Evolutionary conservation across 2,329 filamentous ascomycete species (phyloP).

Genomic region (Alternaria sp.): DNA sequence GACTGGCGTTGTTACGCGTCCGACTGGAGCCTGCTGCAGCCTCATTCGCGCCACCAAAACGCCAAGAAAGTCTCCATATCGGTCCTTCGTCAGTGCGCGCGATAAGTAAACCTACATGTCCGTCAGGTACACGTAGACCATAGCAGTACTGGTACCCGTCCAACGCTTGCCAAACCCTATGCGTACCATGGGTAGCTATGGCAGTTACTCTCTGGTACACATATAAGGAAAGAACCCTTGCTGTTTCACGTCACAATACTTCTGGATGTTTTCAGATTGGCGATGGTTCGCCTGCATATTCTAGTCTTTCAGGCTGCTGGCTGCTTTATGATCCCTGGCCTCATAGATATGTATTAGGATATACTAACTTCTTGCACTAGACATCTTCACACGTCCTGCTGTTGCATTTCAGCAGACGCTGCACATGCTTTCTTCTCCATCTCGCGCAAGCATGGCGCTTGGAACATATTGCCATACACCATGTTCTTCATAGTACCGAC

Average conservation of each 20-base stretch:
- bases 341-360: too few species aligned
- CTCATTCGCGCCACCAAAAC: slow-evolving; percentile 23
- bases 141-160: not conserved
- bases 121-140: not conserved
- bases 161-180: not conserved
- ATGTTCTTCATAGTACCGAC: slow-evolving; percentile 56
- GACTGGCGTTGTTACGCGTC: slow-evolving; percentile 27
- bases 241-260: not conserved
- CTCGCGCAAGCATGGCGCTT: slow-evolving; percentile 59
- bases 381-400: not conserved
- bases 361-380: not conserved
- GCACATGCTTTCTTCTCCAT: slow-evolving; percentile 28
- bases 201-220: not conserved
- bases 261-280: not conserved
- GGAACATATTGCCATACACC: slow-evolving; percentile 57
- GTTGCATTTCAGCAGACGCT: slow-evolving; percentile 7
- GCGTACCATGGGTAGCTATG: not conserved
- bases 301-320: not conserved
- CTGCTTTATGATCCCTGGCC: not conserved
- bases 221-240: not conserved
- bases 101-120: slow-evolving; percentile 3
- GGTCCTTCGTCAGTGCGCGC: slow-evolving; percentile 4
- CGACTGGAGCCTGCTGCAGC: slow-evolving; percentile 33
- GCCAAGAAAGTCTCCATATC: slow-evolving; percentile 15
- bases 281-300: not conserved